These are phyloP conservation scores for Grammothele lineata DNA, from an alignment of 768 basidiomycete species.

Conservation along the genomic window DNA sequence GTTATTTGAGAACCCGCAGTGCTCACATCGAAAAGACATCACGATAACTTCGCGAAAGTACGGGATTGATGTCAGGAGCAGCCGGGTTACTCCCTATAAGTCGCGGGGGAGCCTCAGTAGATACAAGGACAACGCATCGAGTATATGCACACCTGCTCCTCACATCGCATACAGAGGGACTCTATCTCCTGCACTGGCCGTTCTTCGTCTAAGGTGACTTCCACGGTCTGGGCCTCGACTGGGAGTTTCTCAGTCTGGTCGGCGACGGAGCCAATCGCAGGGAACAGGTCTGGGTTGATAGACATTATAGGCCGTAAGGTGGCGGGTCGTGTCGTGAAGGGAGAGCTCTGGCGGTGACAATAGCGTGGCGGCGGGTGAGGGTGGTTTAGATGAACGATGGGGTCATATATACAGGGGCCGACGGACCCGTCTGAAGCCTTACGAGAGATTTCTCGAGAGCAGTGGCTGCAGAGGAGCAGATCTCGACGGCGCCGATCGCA, in stretches of 20 bases:
- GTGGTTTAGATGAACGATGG: neutral
- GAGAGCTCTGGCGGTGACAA: neutral
- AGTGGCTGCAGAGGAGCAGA: constrained; percentile 12
- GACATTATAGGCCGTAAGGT: constrained; percentile 9
- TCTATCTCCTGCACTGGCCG: constrained; percentile 78
- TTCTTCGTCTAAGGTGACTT: constrained; percentile 42
- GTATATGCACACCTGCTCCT: constrained; percentile 65
- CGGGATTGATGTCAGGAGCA: constrained; percentile 91
- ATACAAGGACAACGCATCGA: no score
- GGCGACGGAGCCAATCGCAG: constrained; percentile 25
- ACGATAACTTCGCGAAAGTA: constrained; percentile 94
- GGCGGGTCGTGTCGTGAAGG: neutral
- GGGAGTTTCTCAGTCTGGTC: constrained; percentile 22
- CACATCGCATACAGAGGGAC: constrained; percentile 92
- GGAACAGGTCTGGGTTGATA: constrained; percentile 23
- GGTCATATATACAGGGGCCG: constrained; percentile 1
- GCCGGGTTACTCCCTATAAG: constrained; percentile 82
- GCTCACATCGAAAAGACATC: constrained; percentile 94
- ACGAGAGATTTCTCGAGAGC: constrained; percentile 13
- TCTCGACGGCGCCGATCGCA: constrained; percentile 4
- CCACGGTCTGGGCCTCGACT: constrained; percentile 10
- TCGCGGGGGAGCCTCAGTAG: neutral
- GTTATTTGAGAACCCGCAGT: constrained; percentile 87
- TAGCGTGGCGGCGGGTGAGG: neutral
- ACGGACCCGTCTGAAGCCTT: neutral